Evolutionary conservation across 2,329 filamentous ascomycete genomes (phyloP), one percentile per base, ranked within the genome.

Genomic region (Exserohilum rostratum): DNA sequence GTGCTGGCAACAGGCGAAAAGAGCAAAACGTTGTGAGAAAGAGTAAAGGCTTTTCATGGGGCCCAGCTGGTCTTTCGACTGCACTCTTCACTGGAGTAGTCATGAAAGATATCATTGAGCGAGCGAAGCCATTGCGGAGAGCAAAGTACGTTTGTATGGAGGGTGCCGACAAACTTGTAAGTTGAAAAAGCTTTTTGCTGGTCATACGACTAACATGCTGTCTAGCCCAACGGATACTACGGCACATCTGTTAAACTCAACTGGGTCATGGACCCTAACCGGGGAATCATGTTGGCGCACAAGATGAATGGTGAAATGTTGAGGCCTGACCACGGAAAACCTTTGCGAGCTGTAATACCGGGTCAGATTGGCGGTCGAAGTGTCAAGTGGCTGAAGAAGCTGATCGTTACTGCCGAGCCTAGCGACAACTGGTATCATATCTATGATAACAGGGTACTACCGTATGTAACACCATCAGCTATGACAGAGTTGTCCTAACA

Each of bases 351-450:
- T 6, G 87, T 96, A 6, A 90, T 97, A 3, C 93, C 93, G 0
- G 93, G 93, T 0, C 91, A 96, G 73, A 96, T 97, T 58, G 93
- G 93, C 30, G 93, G 92, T 0, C 84, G 93, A 59, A 96, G 91
- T 72, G 92, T 97, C 29, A 97, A 97, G 75, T 97, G 93, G 93
- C 73, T 97, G 54, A 93, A 88, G 78, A 87, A 82, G 61, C 83
- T 97, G 56, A 89, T 92, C 38, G 75, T 97, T 46, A 93, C 91
- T 0, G 84, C 87, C 9, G 80, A 82, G 20, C 91, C 92, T 0
- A 96, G 91, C 69, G 88, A 93, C 59, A 96, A 96, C 69, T 96
- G 91, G 91, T 96, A 96, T 67, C 93, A 97, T 74, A 91, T 96
- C 58, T 93, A 95, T 74, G 93, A 97, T 73, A 97, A 97, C 71